A percentile compares a stretch with the other conserved stretches of the same genome.
phyloP scores from a whole-genome alignment of 2,329 filamentous ascomycete species.

The Sarocladium brachiariae region DNA sequence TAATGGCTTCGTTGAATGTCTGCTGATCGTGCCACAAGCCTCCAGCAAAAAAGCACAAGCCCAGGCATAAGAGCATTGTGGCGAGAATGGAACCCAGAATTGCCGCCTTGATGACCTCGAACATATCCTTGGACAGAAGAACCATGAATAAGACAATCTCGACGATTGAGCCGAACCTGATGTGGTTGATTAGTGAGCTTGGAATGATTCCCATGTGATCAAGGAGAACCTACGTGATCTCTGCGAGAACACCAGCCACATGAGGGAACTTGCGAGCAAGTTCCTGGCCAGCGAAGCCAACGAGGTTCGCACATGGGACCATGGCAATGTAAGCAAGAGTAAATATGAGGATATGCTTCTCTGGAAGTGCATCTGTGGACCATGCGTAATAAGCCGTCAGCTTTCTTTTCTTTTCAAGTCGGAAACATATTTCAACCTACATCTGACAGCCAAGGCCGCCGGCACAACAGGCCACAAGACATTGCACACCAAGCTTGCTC shows the following conservation, averaged over 20 bases:
- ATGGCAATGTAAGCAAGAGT: conserved; percentile 43
- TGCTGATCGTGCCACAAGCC: conserved; percentile 63
- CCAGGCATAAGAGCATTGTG: conserved; percentile 73
- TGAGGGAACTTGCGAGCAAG: conserved; percentile 72
- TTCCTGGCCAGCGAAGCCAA: conserved; percentile 55
- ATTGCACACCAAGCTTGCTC: conserved; percentile 39
- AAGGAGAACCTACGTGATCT: conserved; percentile 41
- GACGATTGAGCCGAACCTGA: conserved; percentile 61
- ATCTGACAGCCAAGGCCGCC: conserved; percentile 37
- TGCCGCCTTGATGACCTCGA: conserved; percentile 73
- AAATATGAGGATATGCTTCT: conserved; percentile 38
- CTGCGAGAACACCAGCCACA: conserved; percentile 57
- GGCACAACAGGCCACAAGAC: conserved; percentile 44
- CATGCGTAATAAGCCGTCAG: conserved; percentile 8
- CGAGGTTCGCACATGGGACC: conserved; percentile 43
- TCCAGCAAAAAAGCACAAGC: conserved; percentile 72
- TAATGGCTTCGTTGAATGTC: conserved; percentile 66
- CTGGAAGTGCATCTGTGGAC: conserved; percentile 27
- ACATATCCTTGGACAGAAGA: conserved; percentile 48
- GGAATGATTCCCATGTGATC: conserved; percentile 20
- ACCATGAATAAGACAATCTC: conserved; percentile 82
- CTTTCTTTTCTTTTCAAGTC: not conserved
- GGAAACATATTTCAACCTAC: conserved; percentile 16
- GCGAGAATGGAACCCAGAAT: conserved; percentile 79
- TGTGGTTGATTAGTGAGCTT: conserved; percentile 11